phyloP scores from a whole-genome alignment of 352 stramenopile species.

The Phytophthora multivora region DNA sequence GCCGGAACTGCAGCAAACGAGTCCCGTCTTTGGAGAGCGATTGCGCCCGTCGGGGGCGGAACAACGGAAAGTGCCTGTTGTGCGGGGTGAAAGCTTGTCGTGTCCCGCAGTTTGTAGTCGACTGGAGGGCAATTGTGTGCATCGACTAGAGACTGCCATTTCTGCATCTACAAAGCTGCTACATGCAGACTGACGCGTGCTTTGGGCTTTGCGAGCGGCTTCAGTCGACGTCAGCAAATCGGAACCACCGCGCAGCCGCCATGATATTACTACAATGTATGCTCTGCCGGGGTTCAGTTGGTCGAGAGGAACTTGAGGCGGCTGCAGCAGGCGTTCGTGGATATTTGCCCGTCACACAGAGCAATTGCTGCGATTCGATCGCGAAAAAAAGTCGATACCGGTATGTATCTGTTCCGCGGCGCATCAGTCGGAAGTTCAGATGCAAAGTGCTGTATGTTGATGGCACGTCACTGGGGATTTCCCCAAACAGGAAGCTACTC shows the following conservation, averaged over 20 bases:
- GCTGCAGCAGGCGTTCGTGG: neutral
- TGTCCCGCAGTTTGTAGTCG: neutral
- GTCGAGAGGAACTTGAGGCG: constrained; percentile 5
- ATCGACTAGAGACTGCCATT: too few species aligned
- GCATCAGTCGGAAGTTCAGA: too few species aligned
- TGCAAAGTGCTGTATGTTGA: too few species aligned
- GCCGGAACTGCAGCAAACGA: constrained; percentile 3
- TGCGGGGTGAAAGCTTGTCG: neutral
- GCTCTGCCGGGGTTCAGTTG: neutral
- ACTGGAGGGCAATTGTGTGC: too few species aligned
- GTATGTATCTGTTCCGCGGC: neutral
- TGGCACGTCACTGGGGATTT: too few species aligned
- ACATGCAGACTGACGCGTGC: neutral
- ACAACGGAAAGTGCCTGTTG: constrained; percentile 5
- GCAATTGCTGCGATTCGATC: neutral
- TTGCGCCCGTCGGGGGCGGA: constrained; percentile 13
- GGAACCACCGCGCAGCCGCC: neutral
- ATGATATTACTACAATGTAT: neutral
- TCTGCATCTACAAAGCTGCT: neutral
- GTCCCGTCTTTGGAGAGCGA: constrained; percentile 5
- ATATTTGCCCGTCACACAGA: too few species aligned
- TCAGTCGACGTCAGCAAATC: neutral
- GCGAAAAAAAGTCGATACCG: constrained; percentile 1
- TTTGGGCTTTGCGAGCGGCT: neutral
- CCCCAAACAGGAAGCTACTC: neutral